phyloP scores from a whole-genome alignment of 1,284 basidiomycete genomes.

The Ceratorhiza oryzae-sativae region DNA sequence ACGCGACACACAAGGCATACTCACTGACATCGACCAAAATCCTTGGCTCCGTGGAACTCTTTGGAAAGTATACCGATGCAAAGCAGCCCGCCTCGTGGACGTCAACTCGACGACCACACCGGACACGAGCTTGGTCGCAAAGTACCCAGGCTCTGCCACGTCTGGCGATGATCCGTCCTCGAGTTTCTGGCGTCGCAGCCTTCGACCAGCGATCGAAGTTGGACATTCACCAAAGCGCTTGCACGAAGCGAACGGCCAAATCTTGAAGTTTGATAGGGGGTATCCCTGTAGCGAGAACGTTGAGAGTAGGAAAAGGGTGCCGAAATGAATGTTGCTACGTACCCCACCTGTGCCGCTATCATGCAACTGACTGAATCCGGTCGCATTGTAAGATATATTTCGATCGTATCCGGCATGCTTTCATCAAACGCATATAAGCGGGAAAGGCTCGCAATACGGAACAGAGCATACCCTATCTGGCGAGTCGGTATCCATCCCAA shows the following conservation, averaged over 20 bases:
- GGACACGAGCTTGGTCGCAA: slow-evolving; percentile 44
- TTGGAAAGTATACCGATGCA: slow-evolving; percentile 45
- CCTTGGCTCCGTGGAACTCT: slow-evolving; percentile 41
- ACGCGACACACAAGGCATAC: not conserved
- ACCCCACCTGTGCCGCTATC: slow-evolving; percentile 46
- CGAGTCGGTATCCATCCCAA: slow-evolving; percentile 37
- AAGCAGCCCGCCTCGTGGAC: slow-evolving; percentile 43
- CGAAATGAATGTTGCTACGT: not conserved
- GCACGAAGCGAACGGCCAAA: slow-evolving; percentile 29
- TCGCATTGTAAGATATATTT: slow-evolving; percentile 43
- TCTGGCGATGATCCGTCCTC: slow-evolving; percentile 36
- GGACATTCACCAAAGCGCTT: slow-evolving; percentile 35
- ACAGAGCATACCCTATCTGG: slow-evolving; percentile 11
- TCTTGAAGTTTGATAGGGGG: slow-evolving; percentile 28
- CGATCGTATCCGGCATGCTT: slow-evolving; percentile 45
- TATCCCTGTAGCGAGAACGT: not conserved
- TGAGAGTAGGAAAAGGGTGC: not conserved
- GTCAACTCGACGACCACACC: slow-evolving; percentile 44
- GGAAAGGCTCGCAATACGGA: not conserved
- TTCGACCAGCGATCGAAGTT: slow-evolving; percentile 23
- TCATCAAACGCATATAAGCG: not conserved
- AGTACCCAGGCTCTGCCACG: slow-evolving; percentile 44
- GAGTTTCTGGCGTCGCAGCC: slow-evolving; percentile 15
- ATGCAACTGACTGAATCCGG: slow-evolving; percentile 45
- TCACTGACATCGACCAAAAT: slow-evolving; percentile 44